Conservation (phyloP, 768 basidiomycete genomes). For the Termitomyces bulborhizus region DNA sequence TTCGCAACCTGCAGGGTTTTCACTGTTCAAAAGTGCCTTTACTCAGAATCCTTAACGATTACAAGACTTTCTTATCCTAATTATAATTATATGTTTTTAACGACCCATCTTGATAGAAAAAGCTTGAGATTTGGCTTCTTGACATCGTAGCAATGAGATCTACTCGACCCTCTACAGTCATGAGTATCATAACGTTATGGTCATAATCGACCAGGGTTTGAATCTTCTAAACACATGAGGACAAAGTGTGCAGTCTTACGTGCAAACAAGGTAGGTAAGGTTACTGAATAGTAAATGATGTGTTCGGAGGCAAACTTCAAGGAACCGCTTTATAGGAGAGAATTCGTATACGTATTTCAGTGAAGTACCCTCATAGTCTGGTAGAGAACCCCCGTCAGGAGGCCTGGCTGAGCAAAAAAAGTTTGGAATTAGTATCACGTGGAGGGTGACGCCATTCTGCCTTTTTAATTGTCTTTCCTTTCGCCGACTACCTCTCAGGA, state of each 20-base stretch:
- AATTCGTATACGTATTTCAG: neutral
- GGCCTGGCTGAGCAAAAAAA: no score
- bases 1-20: no score
- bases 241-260: constrained; percentile 17
- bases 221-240: neutral
- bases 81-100: no score
- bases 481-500: constrained; percentile 7
- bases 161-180: neutral
- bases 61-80: no score
- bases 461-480: constrained; percentile 14
- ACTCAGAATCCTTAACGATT: no score
- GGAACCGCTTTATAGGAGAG: neutral
- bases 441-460: constrained; percentile 9
- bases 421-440: constrained; percentile 5
- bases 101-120: neutral
- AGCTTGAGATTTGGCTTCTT: neutral
- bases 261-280: constrained; percentile 22
- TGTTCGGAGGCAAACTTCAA: neutral
- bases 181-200: neutral
- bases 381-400: neutral
- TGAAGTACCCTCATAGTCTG: neutral
- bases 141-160: no score
- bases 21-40: no score
- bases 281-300: constrained; percentile 14
- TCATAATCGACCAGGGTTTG: neutral